phyloP scores from a whole-genome alignment of 345 rosid genomes.

The Euphorbia lathyris region DNA sequence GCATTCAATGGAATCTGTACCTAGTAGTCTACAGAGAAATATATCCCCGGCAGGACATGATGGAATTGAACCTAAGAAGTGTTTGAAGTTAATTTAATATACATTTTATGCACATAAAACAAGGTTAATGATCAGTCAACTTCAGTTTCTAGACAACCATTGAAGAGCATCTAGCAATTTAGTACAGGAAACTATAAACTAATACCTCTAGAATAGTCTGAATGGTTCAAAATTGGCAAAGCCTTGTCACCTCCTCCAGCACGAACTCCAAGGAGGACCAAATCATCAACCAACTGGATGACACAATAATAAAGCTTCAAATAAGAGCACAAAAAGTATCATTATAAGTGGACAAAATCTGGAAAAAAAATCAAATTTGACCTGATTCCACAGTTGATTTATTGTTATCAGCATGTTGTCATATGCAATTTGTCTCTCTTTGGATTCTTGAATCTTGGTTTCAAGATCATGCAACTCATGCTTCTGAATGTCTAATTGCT shows the following conservation, averaged over 20 bases:
- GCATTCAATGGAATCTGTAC: conserved; percentile 48
- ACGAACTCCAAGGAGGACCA: conserved; percentile 64
- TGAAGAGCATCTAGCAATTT: neutral
- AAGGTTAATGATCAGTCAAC: neutral
- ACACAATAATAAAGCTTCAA: conserved; percentile 7
- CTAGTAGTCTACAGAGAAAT: conserved; percentile 79
- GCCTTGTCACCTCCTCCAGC: conserved; percentile 56
- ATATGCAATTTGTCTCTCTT: conserved; percentile 55
- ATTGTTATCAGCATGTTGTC: conserved; percentile 56
- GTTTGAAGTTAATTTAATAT: conserved; percentile 22
- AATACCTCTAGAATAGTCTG: conserved; percentile 50
- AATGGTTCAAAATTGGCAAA: conserved; percentile 43
- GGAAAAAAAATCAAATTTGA: conserved; percentile 9
- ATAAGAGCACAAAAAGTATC: neutral
- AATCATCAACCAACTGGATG: conserved; percentile 85
- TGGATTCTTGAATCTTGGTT: conserved; percentile 48
- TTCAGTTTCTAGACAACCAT: neutral
- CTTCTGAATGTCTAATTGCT: conserved; percentile 72
- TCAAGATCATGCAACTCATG: conserved; percentile 65
- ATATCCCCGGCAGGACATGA: conserved; percentile 68
- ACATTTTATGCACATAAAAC: neutral
- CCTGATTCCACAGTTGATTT: conserved; percentile 81
- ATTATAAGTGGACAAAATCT: neutral
- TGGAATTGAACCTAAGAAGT: conserved; percentile 59
- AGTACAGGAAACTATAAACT: conserved; percentile 4